Percentiles rank a stretch among this genome's conserved stretches.
Conservation (phyloP, 108 stramenopile genomes). For the Nitzschia putrida region DNA sequence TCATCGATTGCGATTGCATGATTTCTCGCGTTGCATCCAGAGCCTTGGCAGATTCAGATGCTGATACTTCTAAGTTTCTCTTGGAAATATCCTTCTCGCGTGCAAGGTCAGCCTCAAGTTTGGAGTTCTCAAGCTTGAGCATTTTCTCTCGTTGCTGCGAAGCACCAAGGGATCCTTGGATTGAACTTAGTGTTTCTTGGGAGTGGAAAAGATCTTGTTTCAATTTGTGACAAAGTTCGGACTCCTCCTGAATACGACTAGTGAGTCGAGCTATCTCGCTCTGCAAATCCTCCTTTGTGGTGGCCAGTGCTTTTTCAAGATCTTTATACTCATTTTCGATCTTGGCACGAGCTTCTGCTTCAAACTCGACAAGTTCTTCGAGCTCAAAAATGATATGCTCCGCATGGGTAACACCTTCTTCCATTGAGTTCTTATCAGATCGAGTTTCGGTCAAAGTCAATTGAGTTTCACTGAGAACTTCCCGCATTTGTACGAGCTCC, state of each 20-base stretch:
- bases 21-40: conserved; percentile 40
- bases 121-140: conserved; percentile 32
- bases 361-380: conserved; percentile 15
- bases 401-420: conserved; percentile 10
- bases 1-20: conserved; percentile 37
- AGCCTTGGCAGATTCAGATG: conserved; percentile 24
- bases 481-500: conserved; percentile 6
- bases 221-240: conserved; percentile 9
- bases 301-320: not conserved
- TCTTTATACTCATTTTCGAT: conserved; percentile 5
- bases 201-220: conserved; percentile 27
- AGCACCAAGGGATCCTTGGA: conserved; percentile 29
- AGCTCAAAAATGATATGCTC: conserved; percentile 17
- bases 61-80: conserved; percentile 16
- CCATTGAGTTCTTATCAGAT: conserved; percentile 2
- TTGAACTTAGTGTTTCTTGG: conserved; percentile 11
- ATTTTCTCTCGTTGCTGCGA: conserved; percentile 44
- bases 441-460: not conserved
- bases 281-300: conserved; percentile 24
- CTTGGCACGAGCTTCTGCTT: conserved; percentile 4
- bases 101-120: conserved; percentile 27
- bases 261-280: not conserved
- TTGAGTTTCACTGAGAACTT: conserved; percentile 18
- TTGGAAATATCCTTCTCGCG: conserved; percentile 11
- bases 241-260: conserved; percentile 19